phyloP scores from a whole-genome alignment of 495 filamentous ascomycete genomes.

The Trichocladium uniseriatum region DNA sequence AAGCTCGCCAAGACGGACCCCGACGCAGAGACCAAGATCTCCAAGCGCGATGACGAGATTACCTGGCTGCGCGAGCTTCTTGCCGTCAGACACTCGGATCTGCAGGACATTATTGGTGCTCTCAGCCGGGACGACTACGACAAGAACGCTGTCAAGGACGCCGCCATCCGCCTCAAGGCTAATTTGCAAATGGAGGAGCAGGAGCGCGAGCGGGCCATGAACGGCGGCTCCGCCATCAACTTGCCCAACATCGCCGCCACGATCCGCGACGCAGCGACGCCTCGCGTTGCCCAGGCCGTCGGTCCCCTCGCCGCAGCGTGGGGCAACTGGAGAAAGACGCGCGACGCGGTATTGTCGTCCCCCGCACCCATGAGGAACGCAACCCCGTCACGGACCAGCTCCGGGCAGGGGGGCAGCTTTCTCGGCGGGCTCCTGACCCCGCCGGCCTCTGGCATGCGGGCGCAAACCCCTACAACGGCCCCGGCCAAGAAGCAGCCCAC shows the following conservation, averaged over 20 bases:
- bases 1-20: constrained; percentile 55
- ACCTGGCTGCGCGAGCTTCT: constrained; percentile 90
- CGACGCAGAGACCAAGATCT: constrained; percentile 69
- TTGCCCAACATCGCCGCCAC: constrained; percentile 45
- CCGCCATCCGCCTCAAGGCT: constrained; percentile 83
- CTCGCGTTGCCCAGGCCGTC: constrained; percentile 70
- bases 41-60: constrained; percentile 87
- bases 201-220: constrained; percentile 64
- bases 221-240: constrained; percentile 46
- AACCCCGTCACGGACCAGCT: constrained; percentile 55
- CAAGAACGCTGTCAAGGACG: constrained; percentile 67
- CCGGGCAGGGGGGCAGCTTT: constrained; percentile 29
- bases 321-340: constrained; percentile 66
- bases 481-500: constrained; percentile 25
- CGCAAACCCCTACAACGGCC: constrained; percentile 40
- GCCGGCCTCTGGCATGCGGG: constrained; percentile 56
- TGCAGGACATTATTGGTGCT: constrained; percentile 81
- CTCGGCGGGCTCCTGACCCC: constrained; percentile 78
- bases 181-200: constrained; percentile 97
- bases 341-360: constrained; percentile 43
- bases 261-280: constrained; percentile 53
- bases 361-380: constrained; percentile 39
- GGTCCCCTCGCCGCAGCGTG: constrained; percentile 68
- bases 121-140: constrained; percentile 67
- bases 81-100: constrained; percentile 78